Evolutionary conservation across 345 rosid species (phyloP), one percentile per base, ranked within the genome.

Genomic region (Aquilaria sinensis): DNA sequence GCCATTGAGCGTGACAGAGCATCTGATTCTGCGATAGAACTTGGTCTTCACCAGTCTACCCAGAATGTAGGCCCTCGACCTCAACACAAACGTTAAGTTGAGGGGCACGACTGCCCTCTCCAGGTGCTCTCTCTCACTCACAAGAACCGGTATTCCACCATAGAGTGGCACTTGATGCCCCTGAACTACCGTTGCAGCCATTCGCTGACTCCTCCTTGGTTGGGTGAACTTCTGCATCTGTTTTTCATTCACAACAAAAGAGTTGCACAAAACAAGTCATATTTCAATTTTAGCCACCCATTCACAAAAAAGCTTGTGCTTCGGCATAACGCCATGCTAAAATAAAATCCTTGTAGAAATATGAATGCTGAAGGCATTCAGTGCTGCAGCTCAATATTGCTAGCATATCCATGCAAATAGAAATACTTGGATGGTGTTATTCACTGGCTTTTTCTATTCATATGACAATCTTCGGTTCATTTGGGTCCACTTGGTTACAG

Each of bases 201-300:
- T 75, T 75, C 68, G 57, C 67, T 65, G 69, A 50, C 78, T 78
- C 75, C 82, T 75, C 82, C 92, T 77, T 7, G 84, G 67, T 14
- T 86, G 85, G 51, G 85, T 73, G 67, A 94, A 94, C 81, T 85
- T 85, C 75, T 80, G 55, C 96, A 94, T 90, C 95, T 89, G 43
- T 57, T 52, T 65, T 47, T 33, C 48, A 62, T 57, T 62, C 4
- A 46, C 45, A 4, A 60, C 61, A 23, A 58, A 53, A 23, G 31
- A 23, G 57, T 57, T n/a, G 51, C 41, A 56, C 66, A 10, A 37
- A 66, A 57, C 23, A 52, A 51, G 23, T 14, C 41, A 47, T 9
- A 12, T 56, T 6, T 6, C 4, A 56, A 56, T 10, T 56, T 33
- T 32, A 6, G 6, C 45, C 14, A 12, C 30, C 23, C 59, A 32